A percentile compares a stretch with the other conserved stretches of the same genome.
phyloP scores from a whole-genome alignment of 164 flowering plant species.

The Vitis rupestris region DNA sequence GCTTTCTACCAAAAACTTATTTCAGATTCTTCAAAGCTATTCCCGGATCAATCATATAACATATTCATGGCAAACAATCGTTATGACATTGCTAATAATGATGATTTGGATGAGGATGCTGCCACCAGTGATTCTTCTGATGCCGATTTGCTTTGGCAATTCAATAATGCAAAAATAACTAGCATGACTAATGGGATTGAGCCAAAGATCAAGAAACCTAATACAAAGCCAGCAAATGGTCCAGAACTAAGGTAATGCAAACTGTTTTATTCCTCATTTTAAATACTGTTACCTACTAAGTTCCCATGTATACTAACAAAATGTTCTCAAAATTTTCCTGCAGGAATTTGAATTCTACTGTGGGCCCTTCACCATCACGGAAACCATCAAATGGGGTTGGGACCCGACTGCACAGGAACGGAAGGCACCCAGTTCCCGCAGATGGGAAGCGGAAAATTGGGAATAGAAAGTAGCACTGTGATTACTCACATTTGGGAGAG shows the following conservation, averaged over 20 bases:
- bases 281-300: not conserved
- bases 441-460: slow-evolving; percentile 65
- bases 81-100: slow-evolving; percentile 42
- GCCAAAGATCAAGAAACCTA: slow-evolving; percentile 51
- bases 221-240: slow-evolving; percentile 42
- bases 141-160: slow-evolving; percentile 83
- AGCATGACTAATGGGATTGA: slow-evolving; percentile 41
- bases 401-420: slow-evolving; percentile 26
- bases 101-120: slow-evolving; percentile 80
- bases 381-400: slow-evolving; percentile 49
- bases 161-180: slow-evolving; percentile 60
- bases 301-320: not conserved
- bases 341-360: slow-evolving; percentile 36
- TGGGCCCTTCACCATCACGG: slow-evolving; percentile 62
- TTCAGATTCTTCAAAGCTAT: slow-evolving; percentile 47
- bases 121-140: slow-evolving; percentile 95
- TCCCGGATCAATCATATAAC: slow-evolving; percentile 45
- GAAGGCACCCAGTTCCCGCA: slow-evolving; percentile 45
- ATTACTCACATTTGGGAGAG: slow-evolving; percentile 1
- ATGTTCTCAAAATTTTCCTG: slow-evolving; percentile 18
- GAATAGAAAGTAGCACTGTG: slow-evolving; percentile 42
- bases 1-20: slow-evolving; percentile 57
- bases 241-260: slow-evolving; percentile 58
- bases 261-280: not conserved
- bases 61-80: slow-evolving; percentile 37